phyloP scores from a whole-genome alignment of 345 rosid species.

The Laguncularia racemosa region DNA sequence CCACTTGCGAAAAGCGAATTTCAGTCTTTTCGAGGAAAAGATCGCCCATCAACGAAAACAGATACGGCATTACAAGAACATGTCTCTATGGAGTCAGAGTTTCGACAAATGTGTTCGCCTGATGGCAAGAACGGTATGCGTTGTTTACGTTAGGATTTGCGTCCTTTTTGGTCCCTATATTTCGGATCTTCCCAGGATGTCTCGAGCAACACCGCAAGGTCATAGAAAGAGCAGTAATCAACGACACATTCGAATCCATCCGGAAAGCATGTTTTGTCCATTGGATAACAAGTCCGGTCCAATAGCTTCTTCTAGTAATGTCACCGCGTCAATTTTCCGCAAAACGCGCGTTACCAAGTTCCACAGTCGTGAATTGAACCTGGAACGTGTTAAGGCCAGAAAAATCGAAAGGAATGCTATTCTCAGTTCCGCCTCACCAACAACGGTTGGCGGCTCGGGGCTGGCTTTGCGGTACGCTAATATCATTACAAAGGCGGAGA shows the following conservation, averaged over 20 bases:
- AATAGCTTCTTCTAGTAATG: neutral
- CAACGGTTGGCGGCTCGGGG: constrained; percentile 43
- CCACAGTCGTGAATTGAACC: constrained; percentile 12
- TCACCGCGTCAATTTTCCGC: constrained; percentile 10
- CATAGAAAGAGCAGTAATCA: neutral
- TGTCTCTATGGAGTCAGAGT: constrained; percentile 37
- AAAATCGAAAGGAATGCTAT: constrained; percentile 3
- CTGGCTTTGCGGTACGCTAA: constrained; percentile 40
- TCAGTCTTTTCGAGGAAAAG: constrained; percentile 22
- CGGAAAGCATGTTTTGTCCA: constrained; percentile 13
- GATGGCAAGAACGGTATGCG: constrained; percentile 21
- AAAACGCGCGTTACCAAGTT: neutral
- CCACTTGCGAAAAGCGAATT: constrained; percentile 8
- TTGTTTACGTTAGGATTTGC: constrained; percentile 28
- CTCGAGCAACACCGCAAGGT: neutral
- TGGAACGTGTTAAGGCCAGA: neutral
- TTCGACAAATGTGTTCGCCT: constrained; percentile 26
- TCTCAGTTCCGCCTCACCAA: constrained; percentile 13
- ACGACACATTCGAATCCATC: constrained; percentile 12
- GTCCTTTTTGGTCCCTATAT: constrained; percentile 22
- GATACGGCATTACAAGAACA: constrained; percentile 21
- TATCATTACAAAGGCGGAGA: constrained; percentile 26
- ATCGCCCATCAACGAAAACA: constrained; percentile 22
- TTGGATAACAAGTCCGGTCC: constrained; percentile 1
- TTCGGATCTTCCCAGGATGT: constrained; percentile 15